Evolutionary conservation across 345 rosid genomes (phyloP).

Genomic region (Euclidium syriacum): DNA sequence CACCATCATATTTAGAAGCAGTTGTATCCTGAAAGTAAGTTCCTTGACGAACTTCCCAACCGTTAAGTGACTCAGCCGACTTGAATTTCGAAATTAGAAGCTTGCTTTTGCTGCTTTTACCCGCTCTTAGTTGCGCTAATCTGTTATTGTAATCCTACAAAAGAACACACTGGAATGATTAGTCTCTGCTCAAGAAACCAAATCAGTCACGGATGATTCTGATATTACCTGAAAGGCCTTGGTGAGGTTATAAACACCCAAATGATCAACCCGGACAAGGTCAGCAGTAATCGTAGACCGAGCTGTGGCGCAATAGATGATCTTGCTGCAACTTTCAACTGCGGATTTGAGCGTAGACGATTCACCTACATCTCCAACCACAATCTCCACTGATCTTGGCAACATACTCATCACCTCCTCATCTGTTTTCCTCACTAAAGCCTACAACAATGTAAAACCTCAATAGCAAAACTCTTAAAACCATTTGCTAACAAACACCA

Average conservation of each 20-base stretch:
- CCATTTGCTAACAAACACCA: not conserved
- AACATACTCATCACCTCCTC: conserved; percentile 65
- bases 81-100: conserved; percentile 83
- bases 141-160: conserved; percentile 77
- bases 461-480: not conserved
- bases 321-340: conserved; percentile 79
- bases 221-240: conserved; percentile 77
- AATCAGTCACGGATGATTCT: not conserved
- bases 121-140: conserved; percentile 79
- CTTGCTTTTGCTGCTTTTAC: conserved; percentile 96
- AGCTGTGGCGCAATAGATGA: conserved; percentile 94
- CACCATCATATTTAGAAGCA: conserved; percentile 83
- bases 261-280: conserved; percentile 83
- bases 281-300: conserved; percentile 85
- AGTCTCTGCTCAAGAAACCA: not conserved
- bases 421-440: conserved; percentile 70
- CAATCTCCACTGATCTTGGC: conserved; percentile 85
- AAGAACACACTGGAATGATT: not conserved
- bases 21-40: conserved; percentile 85
- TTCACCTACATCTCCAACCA: conserved; percentile 87
- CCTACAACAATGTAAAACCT: conserved; percentile 35
- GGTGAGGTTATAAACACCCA: conserved; percentile 83
- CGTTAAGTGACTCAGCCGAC: conserved; percentile 53
- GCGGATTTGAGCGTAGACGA: conserved; percentile 62
- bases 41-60: conserved; percentile 88